phyloP scores from a whole-genome alignment of 345 rosid genomes.

The Melaleuca alternifolia region DNA sequence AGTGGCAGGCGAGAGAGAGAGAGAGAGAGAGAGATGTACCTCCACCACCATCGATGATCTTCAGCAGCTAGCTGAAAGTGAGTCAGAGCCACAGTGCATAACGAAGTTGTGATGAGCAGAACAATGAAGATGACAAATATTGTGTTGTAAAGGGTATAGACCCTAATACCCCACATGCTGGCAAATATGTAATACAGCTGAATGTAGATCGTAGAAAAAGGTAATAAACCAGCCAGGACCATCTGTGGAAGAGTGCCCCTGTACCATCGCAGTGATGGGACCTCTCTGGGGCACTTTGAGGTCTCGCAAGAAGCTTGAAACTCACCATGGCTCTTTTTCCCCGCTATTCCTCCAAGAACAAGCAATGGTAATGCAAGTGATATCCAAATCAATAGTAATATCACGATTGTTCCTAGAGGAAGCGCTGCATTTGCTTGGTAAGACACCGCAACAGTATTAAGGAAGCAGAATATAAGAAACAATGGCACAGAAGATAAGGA shows the following conservation, averaged over 20 bases:
- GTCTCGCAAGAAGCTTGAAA: conserved; percentile 81
- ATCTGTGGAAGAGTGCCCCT: conserved; percentile 74
- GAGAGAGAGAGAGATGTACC: conserved; percentile 23
- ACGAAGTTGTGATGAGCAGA: conserved; percentile 58
- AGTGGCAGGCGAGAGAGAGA: neutral
- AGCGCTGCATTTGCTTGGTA: conserved; percentile 77
- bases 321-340: conserved; percentile 67
- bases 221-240: conserved; percentile 21
- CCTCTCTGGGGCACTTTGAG: conserved; percentile 75
- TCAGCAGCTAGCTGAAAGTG: conserved; percentile 95
- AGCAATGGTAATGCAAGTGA: conserved; percentile 70
- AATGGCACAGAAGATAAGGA: conserved; percentile 75
- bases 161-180: neutral
- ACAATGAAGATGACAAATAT: neutral
- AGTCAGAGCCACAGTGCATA: conserved; percentile 73
- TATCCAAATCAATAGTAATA: conserved; percentile 68
- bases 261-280: conserved; percentile 79
- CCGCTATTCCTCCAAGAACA: conserved; percentile 83
- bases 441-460: conserved; percentile 61
- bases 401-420: conserved; percentile 74
- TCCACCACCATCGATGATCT: conserved; percentile 95
- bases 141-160: neutral
- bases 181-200: neutral
- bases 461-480: conserved; percentile 71
- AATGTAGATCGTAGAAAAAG: neutral